Evolutionary conservation across 306 rosid species (phyloP).

Genomic region (Malus orientalis): DNA sequence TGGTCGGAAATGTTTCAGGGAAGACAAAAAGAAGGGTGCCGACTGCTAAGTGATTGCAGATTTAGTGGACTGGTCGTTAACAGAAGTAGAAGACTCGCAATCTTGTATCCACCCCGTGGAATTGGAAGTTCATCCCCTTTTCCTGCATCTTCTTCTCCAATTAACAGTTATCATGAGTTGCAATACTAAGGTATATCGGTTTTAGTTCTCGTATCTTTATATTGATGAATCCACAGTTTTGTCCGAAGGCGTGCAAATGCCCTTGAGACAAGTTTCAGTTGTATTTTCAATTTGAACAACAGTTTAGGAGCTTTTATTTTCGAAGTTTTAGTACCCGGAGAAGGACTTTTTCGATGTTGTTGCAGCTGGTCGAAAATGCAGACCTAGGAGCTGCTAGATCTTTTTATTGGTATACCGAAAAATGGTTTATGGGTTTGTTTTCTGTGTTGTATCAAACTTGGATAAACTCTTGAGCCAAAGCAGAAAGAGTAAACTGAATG

Average conservation of each 20-base stretch:
- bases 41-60: slow-evolving; percentile 24
- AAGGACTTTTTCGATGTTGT: not conserved
- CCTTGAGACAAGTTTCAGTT: slow-evolving; percentile 18
- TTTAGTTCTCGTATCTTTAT: slow-evolving; percentile 6
- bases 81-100: not conserved
- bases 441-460: not conserved
- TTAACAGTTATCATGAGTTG: not conserved
- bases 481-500: not conserved
- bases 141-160: not conserved
- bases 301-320: slow-evolving; percentile 13
- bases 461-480: not conserved
- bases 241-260: slow-evolving; percentile 10
- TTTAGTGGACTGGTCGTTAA: slow-evolving; percentile 1
- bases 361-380: slow-evolving; percentile 13
- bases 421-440: not conserved
- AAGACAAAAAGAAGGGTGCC: slow-evolving; percentile 22
- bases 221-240: slow-evolving; percentile 5
- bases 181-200: slow-evolving; percentile 18
- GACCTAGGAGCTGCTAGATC: slow-evolving; percentile 14
- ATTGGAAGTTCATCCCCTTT: not conserved
- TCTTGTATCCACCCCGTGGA: not conserved
- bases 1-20: slow-evolving; percentile 35
- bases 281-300: slow-evolving; percentile 5
- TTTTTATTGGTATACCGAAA: slow-evolving; percentile 5
- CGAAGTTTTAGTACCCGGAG: not conserved